phyloP scores from a whole-genome alignment of 2,329 filamentous ascomycete species.

The Pseudocercospora ulei region DNA sequence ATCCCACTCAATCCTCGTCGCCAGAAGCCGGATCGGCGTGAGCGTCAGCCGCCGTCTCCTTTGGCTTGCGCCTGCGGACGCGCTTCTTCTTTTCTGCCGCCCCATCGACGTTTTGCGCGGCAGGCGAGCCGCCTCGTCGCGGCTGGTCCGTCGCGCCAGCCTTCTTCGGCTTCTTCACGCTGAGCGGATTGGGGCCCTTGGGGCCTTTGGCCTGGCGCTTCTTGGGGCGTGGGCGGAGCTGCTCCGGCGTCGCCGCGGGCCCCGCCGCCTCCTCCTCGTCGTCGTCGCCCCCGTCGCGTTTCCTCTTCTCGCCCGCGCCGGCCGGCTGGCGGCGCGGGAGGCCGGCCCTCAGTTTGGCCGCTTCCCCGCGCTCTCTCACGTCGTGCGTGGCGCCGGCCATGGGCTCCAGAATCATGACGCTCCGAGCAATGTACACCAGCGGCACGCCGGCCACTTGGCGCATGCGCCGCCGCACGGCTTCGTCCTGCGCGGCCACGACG shows the following conservation, averaged over 20 bases:
- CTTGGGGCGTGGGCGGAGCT: slow-evolving; percentile 22
- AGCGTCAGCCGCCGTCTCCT: slow-evolving; percentile 14
- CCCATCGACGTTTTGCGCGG: slow-evolving; percentile 7
- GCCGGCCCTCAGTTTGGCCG: slow-evolving; percentile 62
- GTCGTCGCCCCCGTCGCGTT: slow-evolving; percentile 27
- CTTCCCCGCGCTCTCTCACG: slow-evolving; percentile 59
- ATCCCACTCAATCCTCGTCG: slow-evolving; percentile 4
- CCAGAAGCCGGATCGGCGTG: background rate
- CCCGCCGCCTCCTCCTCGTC: slow-evolving; percentile 25
- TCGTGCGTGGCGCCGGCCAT: slow-evolving; percentile 60
- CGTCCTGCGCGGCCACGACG: slow-evolving; percentile 64
- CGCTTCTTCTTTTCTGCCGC: slow-evolving; percentile 19
- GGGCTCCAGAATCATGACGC: slow-evolving; percentile 69
- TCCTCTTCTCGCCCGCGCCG: slow-evolving; percentile 28
- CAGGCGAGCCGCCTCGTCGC: slow-evolving; percentile 20
- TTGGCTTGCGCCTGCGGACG: slow-evolving; percentile 23
- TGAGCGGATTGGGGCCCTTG: slow-evolving; percentile 62
- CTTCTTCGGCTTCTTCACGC: slow-evolving; percentile 60
- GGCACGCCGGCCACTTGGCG: slow-evolving; percentile 62
- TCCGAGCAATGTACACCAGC: slow-evolving; percentile 66
- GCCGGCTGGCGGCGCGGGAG: slow-evolving; percentile 39
- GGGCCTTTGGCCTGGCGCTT: slow-evolving; percentile 47
- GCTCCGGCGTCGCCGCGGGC: slow-evolving; percentile 17
- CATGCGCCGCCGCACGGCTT: slow-evolving; percentile 53
- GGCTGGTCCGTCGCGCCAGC: slow-evolving; percentile 22